Evolutionary conservation across 2,329 filamentous ascomycete genomes (phyloP).

Genomic region (Monilinia laxa): DNA sequence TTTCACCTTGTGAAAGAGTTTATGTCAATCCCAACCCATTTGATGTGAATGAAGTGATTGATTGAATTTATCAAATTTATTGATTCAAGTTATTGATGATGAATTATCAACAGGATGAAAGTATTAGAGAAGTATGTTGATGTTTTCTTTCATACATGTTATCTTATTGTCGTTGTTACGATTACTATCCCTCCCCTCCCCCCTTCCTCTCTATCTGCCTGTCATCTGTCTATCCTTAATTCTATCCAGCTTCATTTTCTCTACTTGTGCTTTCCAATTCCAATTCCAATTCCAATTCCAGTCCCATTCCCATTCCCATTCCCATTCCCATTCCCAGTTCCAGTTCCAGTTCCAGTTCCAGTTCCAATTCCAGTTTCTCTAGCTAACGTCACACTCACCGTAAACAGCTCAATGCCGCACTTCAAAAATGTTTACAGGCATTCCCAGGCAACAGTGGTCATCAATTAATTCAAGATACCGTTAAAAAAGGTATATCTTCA

Average conservation of each 20-base stretch:
- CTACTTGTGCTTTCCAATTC: neutral
- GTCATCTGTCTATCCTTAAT: too few relatives aligned
- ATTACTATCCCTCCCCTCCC: too few relatives aligned
- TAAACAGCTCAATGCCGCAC: conserved; percentile 21
- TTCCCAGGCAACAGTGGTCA: conserved; percentile 22
- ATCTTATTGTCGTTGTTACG: too few relatives aligned
- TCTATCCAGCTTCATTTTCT: too few relatives aligned
- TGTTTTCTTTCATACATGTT: neutral
- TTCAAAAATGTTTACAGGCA: conserved; percentile 17
- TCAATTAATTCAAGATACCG: conserved; percentile 21
- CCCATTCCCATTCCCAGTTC: too few relatives aligned
- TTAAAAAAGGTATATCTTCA: conserved; percentile 18
- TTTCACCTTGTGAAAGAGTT: conserved; percentile 11
- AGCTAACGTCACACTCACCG: neutral
- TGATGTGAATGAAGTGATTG: neutral
- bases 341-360: neutral
- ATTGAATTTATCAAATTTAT: neutral
- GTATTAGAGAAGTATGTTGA: conserved; percentile 17
- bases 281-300: too few relatives aligned
- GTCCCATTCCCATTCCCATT: too few relatives aligned
- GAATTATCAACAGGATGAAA: conserved; percentile 22
- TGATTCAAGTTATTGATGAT: conserved; percentile 8
- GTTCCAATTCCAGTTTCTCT: too few relatives aligned
- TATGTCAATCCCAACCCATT: neutral
- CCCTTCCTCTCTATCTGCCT: too few relatives aligned